These are phyloP conservation scores for Trametes sanguinea DNA, from an alignment of 768 basidiomycete genomes.

Conservation along the genomic window DNA sequence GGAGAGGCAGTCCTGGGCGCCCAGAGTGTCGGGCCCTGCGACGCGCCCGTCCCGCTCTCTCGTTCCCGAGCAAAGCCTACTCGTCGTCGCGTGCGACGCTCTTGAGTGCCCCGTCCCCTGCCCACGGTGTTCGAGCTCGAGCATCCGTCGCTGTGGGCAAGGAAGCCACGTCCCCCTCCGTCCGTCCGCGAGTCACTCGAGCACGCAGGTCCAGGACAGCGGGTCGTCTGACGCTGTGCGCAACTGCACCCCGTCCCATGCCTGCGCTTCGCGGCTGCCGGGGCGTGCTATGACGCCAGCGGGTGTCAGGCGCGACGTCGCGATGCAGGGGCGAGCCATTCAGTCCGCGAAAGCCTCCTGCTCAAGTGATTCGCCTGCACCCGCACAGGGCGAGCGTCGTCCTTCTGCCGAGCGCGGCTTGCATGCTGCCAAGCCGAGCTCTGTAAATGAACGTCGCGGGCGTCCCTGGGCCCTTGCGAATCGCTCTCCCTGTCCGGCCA, in stretches of 20 bases:
- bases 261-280: conserved; percentile 16
- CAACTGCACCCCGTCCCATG: not conserved
- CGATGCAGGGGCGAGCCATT: conserved; percentile 5
- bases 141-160: not conserved
- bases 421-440: conserved; percentile 9
- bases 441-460: conserved; percentile 9
- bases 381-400: not conserved
- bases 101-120: not conserved
- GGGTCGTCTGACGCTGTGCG: not conserved
- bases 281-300: conserved; percentile 19
- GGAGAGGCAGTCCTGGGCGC: not conserved
- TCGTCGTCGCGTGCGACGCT: not conserved
- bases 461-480: not conserved
- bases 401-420: conserved; percentile 19
- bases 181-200: not conserved
- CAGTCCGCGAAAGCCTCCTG: conserved; percentile 7
- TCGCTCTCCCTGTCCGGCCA: not conserved
- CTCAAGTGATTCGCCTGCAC: conserved; percentile 17
- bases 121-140: not conserved
- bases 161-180: not conserved
- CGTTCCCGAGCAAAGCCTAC: conserved; percentile 6
- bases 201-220: not conserved
- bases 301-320: conserved; percentile 1
- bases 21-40: not conserved
- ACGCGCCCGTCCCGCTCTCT: conserved; percentile 11